Evolutionary conservation across 2,329 filamentous ascomycete species (phyloP).

Genomic region (Pseudogymnoascus sp.): DNA sequence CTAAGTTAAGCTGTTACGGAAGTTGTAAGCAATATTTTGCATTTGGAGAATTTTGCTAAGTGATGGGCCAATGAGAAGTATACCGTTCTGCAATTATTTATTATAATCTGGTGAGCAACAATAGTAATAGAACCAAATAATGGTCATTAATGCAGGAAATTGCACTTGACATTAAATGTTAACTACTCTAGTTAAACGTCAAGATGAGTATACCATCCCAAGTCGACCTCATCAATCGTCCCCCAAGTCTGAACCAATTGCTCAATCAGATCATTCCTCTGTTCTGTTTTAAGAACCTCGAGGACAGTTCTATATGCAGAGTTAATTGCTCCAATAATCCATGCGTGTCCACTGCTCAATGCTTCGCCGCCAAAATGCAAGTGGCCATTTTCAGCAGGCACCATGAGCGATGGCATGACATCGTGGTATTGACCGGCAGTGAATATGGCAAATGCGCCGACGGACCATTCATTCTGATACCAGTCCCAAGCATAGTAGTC

Average conservation of each 20-base stretch:
- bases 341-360: constrained; percentile 31
- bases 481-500: constrained; percentile 32
- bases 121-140: neutral
- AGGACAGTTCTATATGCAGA: constrained; percentile 25
- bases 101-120: neutral
- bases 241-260: neutral
- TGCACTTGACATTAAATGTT: neutral
- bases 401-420: constrained; percentile 28
- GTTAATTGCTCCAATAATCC: constrained; percentile 33
- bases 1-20: neutral
- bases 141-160: neutral
- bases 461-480: constrained; percentile 29
- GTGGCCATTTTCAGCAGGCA: constrained; percentile 22
- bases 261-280: neutral
- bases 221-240: neutral
- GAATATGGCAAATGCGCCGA: constrained; percentile 35
- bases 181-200: neutral
- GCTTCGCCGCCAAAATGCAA: constrained; percentile 33
- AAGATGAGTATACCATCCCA: neutral
- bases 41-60: neutral
- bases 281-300: constrained; percentile 11
- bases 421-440: constrained; percentile 33
- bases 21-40: neutral
- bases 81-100: neutral
- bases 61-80: neutral